phyloP scores from a whole-genome alignment of 257 asterid genomes.

The Craterostigma plantagineum region DNA sequence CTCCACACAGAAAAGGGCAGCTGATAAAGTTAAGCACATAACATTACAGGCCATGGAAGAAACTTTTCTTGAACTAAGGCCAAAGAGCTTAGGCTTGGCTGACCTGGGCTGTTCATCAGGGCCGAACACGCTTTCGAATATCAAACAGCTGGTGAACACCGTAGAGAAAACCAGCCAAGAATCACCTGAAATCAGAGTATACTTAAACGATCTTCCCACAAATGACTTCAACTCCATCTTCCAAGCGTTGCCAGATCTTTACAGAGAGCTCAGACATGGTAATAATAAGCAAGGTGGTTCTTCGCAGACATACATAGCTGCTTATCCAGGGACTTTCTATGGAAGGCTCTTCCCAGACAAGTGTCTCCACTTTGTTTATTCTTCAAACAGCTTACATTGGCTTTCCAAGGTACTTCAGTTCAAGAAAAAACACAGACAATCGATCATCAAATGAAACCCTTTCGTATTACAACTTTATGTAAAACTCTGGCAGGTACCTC shows the following conservation, averaged over 20 bases:
- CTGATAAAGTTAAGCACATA: slow-evolving; percentile 60
- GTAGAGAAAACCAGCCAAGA: slow-evolving; percentile 19
- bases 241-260: slow-evolving; percentile 56
- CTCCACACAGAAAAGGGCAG: slow-evolving; percentile 44
- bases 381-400: slow-evolving; percentile 89
- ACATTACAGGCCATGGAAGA: slow-evolving; percentile 31
- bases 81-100: slow-evolving; percentile 67
- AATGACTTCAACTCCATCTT: slow-evolving; percentile 81
- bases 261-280: slow-evolving; percentile 21
- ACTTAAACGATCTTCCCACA: slow-evolving; percentile 61
- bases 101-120: slow-evolving; percentile 94
- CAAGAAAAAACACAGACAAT: no score
- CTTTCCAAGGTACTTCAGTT: slow-evolving; percentile 37
- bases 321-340: slow-evolving; percentile 75
- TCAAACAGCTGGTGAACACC: slow-evolving; percentile 31
- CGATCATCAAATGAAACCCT: no score
- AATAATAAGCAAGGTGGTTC: slow-evolving; percentile 7
- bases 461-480: no score
- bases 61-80: slow-evolving; percentile 19
- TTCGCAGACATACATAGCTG: slow-evolving; percentile 49
- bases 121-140: slow-evolving; percentile 52
- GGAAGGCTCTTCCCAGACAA: slow-evolving; percentile 67
- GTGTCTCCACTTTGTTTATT: slow-evolving; percentile 52
- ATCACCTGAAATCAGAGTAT: slow-evolving; percentile 46
- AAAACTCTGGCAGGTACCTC: slow-evolving; percentile 27